Evolutionary conservation across 1,139 yeast genomes (phyloP), one percentile per base, ranked within the genome.

Genomic region (Magnusiomyces suaveolens): DNA sequence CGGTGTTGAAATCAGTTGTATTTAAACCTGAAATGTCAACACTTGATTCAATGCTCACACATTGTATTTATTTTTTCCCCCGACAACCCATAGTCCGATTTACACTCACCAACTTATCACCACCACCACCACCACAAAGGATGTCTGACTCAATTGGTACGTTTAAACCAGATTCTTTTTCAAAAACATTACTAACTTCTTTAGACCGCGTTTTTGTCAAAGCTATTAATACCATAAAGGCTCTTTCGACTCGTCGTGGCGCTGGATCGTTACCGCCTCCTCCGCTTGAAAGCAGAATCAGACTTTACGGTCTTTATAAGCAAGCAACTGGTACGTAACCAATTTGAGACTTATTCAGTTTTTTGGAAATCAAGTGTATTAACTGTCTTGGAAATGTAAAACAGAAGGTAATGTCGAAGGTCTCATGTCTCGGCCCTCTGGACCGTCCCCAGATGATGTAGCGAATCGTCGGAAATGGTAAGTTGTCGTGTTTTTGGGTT

Each of bases 221-320:
- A 70, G 95, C 95, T 10, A 85, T 87, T 57, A 75, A 88, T 48
- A 85, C 95, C 10, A 84, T 87, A 54, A 76, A 86, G 59, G 81
- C 89, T 3, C 73, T 87, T 52, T 83, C 92, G 10, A 78, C 86
- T 4, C 75, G 86, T 51, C 77, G 85, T 18, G 82, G 82, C 54
- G 29, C 29, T 18, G 43, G 50, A 3, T 20, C 29, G 16, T 72
- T 86, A 50, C 87, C 94, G 0, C 77, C 90, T 49, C 96, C 96
- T 0, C 90, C 95, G 0, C 81, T 87, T 1, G 86, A 83, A 54
- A 80, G 76, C 58, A 69, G 95, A 36, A 81, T 84, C 56, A 77
- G 76, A 57, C 74, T 87, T 8, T 87, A 87, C 66, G 96, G 95
- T 0, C 75, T 87, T 52, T 87, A 87, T 70, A 87, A 87, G 64